Evolutionary conservation across 2,329 filamentous ascomycete species (phyloP), one percentile per base, ranked within the genome.

Genomic region (Fusarium sublunatum): DNA sequence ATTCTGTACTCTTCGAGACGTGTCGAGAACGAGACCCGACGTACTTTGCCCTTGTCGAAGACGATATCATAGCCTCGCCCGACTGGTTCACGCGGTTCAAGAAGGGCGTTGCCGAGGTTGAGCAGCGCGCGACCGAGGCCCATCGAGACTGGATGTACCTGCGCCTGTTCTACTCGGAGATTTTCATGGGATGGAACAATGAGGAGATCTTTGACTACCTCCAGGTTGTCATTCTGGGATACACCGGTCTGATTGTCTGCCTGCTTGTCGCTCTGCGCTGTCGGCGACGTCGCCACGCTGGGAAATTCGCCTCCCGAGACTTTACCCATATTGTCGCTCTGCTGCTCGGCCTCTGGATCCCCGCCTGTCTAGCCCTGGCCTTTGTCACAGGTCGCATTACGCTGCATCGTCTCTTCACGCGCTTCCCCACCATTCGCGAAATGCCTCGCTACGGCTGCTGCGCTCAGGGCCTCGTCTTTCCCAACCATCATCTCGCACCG

Each of bases 371-470:
- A 11, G 68, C 60, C 2, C 61, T 77, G 5, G 70, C 69, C 8
- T 77, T 76, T 22, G 32, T 73, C 0, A 67, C 70, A 0, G 75
- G 75, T 0, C 69, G 74, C 1, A 54, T 70, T 6, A 70, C 74
- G 3, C 49, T 70, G 4, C 58, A 67, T 19, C 69, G 74, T 12
- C 13, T 76, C 6, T 70, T 57, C 6, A 61, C 54, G 48, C 68
- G 2, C 13, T 66, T n/a, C 3, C 65, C 45, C 4, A 61, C 70
- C 22, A 71, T 76, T 0, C 70, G 72, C 7, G 71, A 75, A 62
- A 78, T 78, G 76, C 71, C 74, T 10, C 66, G 69, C 6, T 78
- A 77, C 38, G 76, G 76, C 1, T 78, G 76, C 56, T 78, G 76
- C 52, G 72, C 76, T 0, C 76, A 78, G 51, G 76, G 76, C 1